These are phyloP conservation scores for Thelephora ganbajun DNA, from an alignment of 768 basidiomycete genomes.

Conservation along the genomic window DNA sequence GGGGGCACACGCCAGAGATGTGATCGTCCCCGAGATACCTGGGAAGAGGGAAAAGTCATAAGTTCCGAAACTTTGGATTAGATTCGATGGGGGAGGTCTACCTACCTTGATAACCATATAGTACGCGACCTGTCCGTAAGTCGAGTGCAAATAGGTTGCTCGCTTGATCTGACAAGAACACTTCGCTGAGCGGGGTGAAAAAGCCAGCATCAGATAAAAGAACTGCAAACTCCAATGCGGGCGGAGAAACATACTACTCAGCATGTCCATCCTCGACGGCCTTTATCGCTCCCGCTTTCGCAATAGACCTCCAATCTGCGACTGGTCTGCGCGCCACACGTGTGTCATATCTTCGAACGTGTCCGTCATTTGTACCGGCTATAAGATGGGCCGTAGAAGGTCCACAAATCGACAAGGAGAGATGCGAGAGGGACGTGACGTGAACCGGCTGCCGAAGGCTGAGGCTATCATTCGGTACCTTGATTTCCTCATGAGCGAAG, in stretches of 20 bases:
- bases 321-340: slow-evolving; percentile 54
- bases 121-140: slow-evolving; percentile 46
- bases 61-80: too few relatives aligned
- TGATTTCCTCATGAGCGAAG: background rate
- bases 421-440: slow-evolving; percentile 53
- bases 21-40: slow-evolving; percentile 64
- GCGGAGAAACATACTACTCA: slow-evolving; percentile 44
- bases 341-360: slow-evolving; percentile 67
- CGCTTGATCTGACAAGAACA: slow-evolving; percentile 55
- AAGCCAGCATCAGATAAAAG: background rate
- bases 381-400: slow-evolving; percentile 35
- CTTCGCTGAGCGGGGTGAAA: slow-evolving; percentile 32
- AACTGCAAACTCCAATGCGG: background rate
- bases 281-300: slow-evolving; percentile 48
- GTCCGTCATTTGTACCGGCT: slow-evolving; percentile 62
- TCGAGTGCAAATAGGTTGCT: slow-evolving; percentile 55
- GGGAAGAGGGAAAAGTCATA: background rate
- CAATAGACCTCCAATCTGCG: slow-evolving; percentile 48
- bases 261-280: slow-evolving; percentile 40
- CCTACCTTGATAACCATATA: slow-evolving; percentile 57
- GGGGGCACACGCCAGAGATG: slow-evolving; percentile 45
- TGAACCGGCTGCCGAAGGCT: slow-evolving; percentile 68
- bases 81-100: background rate
- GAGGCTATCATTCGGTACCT: slow-evolving; percentile 65
- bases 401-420: slow-evolving; percentile 23